These are phyloP conservation scores for Madurella fahalii DNA, from an alignment of 2,329 filamentous ascomycete species.

Conservation along the genomic window DNA sequence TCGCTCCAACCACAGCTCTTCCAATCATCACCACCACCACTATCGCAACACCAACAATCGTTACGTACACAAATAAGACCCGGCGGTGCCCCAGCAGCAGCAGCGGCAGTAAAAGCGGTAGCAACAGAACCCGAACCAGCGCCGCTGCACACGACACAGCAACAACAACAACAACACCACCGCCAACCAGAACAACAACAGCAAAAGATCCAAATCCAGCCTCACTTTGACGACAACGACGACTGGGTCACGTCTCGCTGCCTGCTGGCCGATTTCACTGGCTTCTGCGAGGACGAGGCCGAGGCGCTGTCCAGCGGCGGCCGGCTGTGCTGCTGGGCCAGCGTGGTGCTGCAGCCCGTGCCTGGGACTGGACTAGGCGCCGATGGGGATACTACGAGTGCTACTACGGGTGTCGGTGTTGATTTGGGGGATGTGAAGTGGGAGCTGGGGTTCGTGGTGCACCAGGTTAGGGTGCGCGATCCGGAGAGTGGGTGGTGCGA, in stretches of 20 bases:
- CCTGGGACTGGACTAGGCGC: not conserved
- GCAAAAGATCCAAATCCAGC: slow-evolving; percentile 3
- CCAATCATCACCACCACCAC: not conserved
- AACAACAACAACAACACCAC: slow-evolving; percentile 1
- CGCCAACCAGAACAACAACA: not conserved
- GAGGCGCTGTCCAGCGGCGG: slow-evolving; percentile 16
- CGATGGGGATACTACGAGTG: not conserved
- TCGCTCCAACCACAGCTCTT: not conserved
- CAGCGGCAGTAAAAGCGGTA: not conserved
- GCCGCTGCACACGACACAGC: not conserved
- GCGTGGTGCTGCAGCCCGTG: slow-evolving; percentile 16
- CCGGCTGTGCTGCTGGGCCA: slow-evolving; percentile 25
- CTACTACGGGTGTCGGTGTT: not conserved
- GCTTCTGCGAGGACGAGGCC: slow-evolving; percentile 21
- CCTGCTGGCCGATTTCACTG: slow-evolving; percentile 24
- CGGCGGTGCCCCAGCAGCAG: not conserved
- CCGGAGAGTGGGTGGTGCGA: slow-evolving; percentile 14
- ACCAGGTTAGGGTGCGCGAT: slow-evolving; percentile 15
- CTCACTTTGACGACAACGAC: slow-evolving; percentile 23
- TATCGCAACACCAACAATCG: not conserved
- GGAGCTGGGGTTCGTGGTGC: slow-evolving; percentile 24
- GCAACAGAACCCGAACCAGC: not conserved
- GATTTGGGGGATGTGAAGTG: slow-evolving; percentile 8
- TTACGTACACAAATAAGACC: too few relatives aligned
- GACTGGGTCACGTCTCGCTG: slow-evolving; percentile 26